Evolutionary conservation across 768 basidiomycete genomes (phyloP), one percentile per base, ranked within the genome.

Genomic region (Boletus bicolor): DNA sequence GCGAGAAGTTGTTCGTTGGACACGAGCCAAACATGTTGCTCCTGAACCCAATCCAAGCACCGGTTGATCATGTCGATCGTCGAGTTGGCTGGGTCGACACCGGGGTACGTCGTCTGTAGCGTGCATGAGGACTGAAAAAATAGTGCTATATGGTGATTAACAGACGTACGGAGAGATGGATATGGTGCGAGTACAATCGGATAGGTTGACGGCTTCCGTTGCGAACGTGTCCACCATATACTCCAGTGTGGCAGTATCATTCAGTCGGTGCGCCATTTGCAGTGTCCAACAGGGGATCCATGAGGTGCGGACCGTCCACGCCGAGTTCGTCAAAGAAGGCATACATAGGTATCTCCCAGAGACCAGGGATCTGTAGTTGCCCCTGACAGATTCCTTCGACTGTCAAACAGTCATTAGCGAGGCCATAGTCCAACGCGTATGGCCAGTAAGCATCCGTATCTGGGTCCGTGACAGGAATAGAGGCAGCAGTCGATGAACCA

Each of bases 361-460:
- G 30, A 14, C 43, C 50, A 8, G 30, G 50, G 17, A 35, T 51
- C 7, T 51, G 44, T 24, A 32, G 44, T 12, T 35, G 32, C 9
- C 32, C 32, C 12, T 7, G 32, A 48, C 50, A 51, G 30, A 35
- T 49, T n/a, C 30, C 44, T 24, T 24, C 21, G 24, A 48, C 7
- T 11, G 32, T 34, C 42, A 17, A 47, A 24, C 50, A 51, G 50
- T 49, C 26, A 21, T 54, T 43, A 35, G 51, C 54, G 19, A 55
- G 54, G 15, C 54, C 54, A 5, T 44, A 37, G 34, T 54, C 54
- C 35, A 54, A 54, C 7, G 39, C 44, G 28, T 55, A 55, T 30
- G 54, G 54, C 51, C 51, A 55, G 41, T 55, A 44, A 37, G 41
- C 51, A 37, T 55, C 52, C 34, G 39, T 55, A 9, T 54, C 38